Evolutionary conservation across 2,329 filamentous ascomycete genomes (phyloP), one percentile per base, ranked within the genome.

Genomic region (Monosporascus sp.): DNA sequence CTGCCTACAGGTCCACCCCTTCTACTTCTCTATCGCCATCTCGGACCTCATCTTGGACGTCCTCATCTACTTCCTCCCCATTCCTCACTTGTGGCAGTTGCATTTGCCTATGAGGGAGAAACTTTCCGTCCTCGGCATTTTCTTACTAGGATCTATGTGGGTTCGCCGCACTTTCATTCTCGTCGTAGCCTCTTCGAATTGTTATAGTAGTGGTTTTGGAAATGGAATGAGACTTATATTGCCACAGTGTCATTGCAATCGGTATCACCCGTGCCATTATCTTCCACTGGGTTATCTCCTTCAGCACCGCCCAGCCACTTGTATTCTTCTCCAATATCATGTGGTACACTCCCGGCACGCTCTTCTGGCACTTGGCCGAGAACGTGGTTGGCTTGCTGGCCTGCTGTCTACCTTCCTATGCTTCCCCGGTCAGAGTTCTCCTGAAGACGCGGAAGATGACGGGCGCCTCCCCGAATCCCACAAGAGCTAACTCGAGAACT

Each of bases 331-430:
- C 49, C 9, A 56, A 61, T 46, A 45, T 57, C n/a, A 56, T 53
- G 5, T 61, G 57, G 58, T 62, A 60, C 31, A 37, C 49, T 1
- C 41, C 54, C 0, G 58, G 58, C 2, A 49, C 52, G 2, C 53
- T 61, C 1, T 58, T 60, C 50, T 62, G 58, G 60, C 58, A 59
- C n/a, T 7, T 60, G 3, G 55, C 52, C 2, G 58, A 61, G 40
- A 61, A 60, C 31, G 57, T 51, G 1, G 52, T 60, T 2, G 57
- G 51, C 6, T 16, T 61, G 7, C 43, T 61, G 6, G 53, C 55
- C 41, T 53, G 52, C 11, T 61, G 55, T 44, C 49, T 58, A 40
- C 56, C 57, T 14, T 52, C 50, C 14, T 60, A 54, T n/a, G 56
- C 56, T 6, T 52, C 55, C 5, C 4, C 52, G 6, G 27, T 54